phyloP scores from a whole-genome alignment of 768 basidiomycete species.

The Galerina marginata region DNA sequence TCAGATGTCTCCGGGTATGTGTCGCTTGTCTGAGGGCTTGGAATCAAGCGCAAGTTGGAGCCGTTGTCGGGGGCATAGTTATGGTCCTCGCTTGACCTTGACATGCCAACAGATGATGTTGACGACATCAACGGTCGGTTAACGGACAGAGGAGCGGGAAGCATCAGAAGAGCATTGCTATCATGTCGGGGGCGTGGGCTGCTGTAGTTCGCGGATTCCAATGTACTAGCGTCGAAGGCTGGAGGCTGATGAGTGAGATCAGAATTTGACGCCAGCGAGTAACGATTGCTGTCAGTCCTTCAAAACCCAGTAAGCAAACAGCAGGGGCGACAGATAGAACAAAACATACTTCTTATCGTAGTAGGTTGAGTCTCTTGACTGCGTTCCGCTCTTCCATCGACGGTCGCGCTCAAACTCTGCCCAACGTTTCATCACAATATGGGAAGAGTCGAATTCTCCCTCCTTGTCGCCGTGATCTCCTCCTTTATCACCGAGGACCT shows the following conservation, averaged over 20 bases:
- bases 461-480: conserved; percentile 89
- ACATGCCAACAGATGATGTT: conserved; percentile 47
- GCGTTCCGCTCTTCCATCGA: conserved; percentile 87
- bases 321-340: conserved; percentile 4
- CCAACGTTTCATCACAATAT: conserved; percentile 99
- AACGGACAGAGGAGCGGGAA: conserved; percentile 75
- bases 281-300: conserved; percentile 55
- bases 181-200: conserved; percentile 63
- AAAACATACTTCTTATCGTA: conserved; percentile 76
- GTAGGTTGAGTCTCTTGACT: conserved; percentile 79
- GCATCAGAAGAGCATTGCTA: conserved; percentile 71
- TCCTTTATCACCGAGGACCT: conserved; percentile 74
- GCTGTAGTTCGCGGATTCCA: conserved; percentile 58
- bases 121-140: conserved; percentile 56
- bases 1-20: conserved; percentile 46
- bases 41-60: conserved; percentile 48
- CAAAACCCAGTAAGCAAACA: conserved; percentile 15
- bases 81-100: conserved; percentile 55
- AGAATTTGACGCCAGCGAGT: conserved; percentile 79
- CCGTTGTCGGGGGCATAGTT: conserved; percentile 44
- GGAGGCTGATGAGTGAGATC: conserved; percentile 70
- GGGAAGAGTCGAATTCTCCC: conserved; percentile 94
- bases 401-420: conserved; percentile 97
- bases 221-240: conserved; percentile 61
- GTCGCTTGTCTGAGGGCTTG: conserved; percentile 46